Conservation (phyloP, 2,329 filamentous ascomycete genomes). For the Colletotrichum orbiculare region DNA sequence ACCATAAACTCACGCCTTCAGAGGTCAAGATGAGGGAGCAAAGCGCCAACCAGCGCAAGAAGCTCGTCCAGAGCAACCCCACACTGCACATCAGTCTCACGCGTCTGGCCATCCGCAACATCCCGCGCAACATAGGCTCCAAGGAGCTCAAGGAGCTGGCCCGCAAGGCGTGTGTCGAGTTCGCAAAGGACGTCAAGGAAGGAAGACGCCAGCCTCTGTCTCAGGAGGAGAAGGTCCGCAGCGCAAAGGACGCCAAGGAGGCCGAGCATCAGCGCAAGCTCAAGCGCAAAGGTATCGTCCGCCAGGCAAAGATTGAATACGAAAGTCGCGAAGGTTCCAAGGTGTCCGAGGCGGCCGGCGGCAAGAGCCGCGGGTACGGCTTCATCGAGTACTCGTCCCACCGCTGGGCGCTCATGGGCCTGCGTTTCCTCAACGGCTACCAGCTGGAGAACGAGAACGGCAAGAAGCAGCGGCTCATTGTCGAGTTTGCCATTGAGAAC, state of each 20-base stretch:
- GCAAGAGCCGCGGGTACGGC: conserved; percentile 90
- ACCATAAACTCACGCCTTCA: conserved; percentile 77
- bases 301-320: conserved; percentile 94
- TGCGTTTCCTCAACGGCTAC: conserved; percentile 91
- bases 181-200: conserved; percentile 87
- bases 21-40: conserved; percentile 91
- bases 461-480: conserved; percentile 89
- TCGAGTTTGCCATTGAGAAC: conserved; percentile 98
- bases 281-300: conserved; percentile 87
- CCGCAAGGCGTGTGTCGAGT: conserved; percentile 91
- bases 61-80: conserved; percentile 90
- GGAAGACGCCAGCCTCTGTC: conserved; percentile 81
- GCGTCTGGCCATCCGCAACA: conserved; percentile 89
- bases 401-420: conserved; percentile 92
- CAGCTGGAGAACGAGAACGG: conserved; percentile 70
- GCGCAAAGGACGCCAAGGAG: conserved; percentile 81
- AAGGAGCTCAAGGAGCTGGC: conserved; percentile 94
- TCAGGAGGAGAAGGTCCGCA: conserved; percentile 87
- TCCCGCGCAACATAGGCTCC: conserved; percentile 83
- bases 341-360: conserved; percentile 79
- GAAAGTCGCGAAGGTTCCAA: conserved; percentile 89
- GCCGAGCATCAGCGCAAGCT: conserved; percentile 83
- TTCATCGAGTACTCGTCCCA: conserved; percentile 98
- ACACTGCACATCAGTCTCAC: conserved; percentile 89
- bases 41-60: conserved; percentile 87